These are phyloP conservation scores for Fusarium paranaense DNA, from an alignment of 2,329 filamentous ascomycete species.

Conservation along the genomic window DNA sequence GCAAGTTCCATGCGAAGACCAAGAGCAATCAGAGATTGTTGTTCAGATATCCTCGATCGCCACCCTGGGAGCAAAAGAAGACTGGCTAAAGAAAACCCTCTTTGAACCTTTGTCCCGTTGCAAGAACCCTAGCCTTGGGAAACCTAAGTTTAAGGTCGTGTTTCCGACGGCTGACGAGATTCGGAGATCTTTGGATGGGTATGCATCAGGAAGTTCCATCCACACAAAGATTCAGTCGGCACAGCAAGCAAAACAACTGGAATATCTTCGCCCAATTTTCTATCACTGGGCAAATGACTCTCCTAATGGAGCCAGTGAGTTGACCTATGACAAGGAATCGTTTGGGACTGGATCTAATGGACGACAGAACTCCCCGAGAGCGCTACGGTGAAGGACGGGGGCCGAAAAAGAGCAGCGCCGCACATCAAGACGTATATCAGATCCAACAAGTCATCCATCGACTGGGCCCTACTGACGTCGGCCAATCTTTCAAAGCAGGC, in stretches of 20 bases:
- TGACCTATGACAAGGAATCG: not conserved
- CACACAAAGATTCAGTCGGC: constrained; percentile 81
- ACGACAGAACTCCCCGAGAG: constrained; percentile 43
- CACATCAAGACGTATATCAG: constrained; percentile 92
- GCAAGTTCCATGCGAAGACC: constrained; percentile 59
- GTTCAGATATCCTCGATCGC: constrained; percentile 85
- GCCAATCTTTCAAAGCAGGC: constrained; percentile 93
- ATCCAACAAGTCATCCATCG: constrained; percentile 68
- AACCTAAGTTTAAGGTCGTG: constrained; percentile 74
- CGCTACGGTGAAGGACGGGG: constrained; percentile 58
- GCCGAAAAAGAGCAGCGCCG: constrained; percentile 78
- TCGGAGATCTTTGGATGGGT: constrained; percentile 80
- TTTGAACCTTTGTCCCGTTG: constrained; percentile 62
- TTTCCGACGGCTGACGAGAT: constrained; percentile 87
- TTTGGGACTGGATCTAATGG: not conserved
- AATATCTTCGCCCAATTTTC: constrained; percentile 76
- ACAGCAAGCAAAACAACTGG: constrained; percentile 78
- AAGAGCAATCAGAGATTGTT: constrained; percentile 61
- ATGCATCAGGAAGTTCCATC: constrained; percentile 81
- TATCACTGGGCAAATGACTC: constrained; percentile 80
- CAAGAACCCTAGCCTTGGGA: constrained; percentile 26
- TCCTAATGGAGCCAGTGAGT: constrained; percentile 49
- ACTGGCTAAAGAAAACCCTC: constrained; percentile 77
- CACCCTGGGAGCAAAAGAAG: constrained; percentile 76
- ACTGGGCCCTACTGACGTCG: constrained; percentile 90